These are phyloP conservation scores for Calonectria hongkongensis DNA, from an alignment of 2,329 filamentous ascomycete species.

Conservation along the genomic window DNA sequence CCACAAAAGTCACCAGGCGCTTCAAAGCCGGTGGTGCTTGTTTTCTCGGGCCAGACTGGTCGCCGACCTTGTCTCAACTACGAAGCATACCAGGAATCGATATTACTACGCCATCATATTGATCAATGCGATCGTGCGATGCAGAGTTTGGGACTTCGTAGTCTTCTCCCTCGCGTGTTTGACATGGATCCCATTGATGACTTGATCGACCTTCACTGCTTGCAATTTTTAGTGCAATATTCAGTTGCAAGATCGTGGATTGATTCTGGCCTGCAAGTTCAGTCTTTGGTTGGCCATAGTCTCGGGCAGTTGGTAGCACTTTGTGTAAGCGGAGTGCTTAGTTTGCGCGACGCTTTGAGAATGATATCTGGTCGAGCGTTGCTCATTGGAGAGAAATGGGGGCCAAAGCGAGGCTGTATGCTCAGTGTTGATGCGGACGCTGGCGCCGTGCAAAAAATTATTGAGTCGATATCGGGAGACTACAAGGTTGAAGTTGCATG, in stretches of 20 bases:
- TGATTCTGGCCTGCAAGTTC: not conserved
- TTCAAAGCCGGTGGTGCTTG: constrained; percentile 2
- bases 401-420: constrained; percentile 15
- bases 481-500: not conserved
- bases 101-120: constrained; percentile 1
- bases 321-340: constrained; percentile 3
- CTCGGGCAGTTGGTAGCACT: constrained; percentile 3
- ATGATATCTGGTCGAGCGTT: constrained; percentile 2
- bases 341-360: constrained; percentile 11
- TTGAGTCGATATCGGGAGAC: not conserved
- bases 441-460: not conserved
- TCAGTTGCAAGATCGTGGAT: constrained; percentile 17
- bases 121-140: constrained; percentile 9
- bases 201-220: not conserved
- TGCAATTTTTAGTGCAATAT: constrained; percentile 3
- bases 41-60: constrained; percentile 17
- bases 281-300: not conserved
- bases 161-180: constrained; percentile 2
- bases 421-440: constrained; percentile 7
- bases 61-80: constrained; percentile 10
- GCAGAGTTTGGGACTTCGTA: constrained; percentile 5
- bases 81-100: not conserved
- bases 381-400: constrained; percentile 11
- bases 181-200: not conserved
- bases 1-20: not conserved